Percentiles rank a stretch among this genome's conserved stretches.
Evolutionary conservation across 148 eudicot species (phyloP).

Genomic region (Silene latifolia): DNA sequence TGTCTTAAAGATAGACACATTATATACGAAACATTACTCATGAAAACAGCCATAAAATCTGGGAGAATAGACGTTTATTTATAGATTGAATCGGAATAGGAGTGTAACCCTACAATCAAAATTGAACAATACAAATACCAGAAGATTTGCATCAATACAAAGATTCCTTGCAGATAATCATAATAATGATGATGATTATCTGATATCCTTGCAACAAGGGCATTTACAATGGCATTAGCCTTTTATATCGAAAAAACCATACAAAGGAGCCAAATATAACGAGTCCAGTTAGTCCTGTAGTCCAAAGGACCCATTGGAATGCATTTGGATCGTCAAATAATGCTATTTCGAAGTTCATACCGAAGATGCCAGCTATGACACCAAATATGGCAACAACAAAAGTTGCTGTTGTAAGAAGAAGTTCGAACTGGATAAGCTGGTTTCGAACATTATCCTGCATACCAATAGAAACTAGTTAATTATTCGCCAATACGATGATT

Average conservation of each 20-base stretch:
- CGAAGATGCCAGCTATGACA: constrained; percentile 90
- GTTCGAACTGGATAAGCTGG: constrained; percentile 95
- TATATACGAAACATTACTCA: not conserved
- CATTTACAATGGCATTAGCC: constrained; percentile 81
- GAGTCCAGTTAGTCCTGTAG: constrained; percentile 61
- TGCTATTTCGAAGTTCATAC: constrained; percentile 82
- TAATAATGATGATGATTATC: not conserved
- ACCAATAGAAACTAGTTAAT: too few species aligned
- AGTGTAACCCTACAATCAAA: not conserved
- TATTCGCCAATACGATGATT: not conserved
- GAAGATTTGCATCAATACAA: constrained; percentile 1
- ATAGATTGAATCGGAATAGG: not conserved
- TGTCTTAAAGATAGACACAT: not conserved
- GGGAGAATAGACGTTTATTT: not conserved
- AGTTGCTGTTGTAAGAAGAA: constrained; percentile 86
- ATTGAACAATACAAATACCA: not conserved
- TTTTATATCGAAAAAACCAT: constrained; percentile 78
- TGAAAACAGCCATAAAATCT: not conserved
- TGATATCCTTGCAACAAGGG: not conserved
- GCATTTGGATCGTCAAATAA: constrained; percentile 61
- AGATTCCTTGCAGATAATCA: not conserved
- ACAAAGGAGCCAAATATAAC: constrained; percentile 69
- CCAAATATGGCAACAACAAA: constrained; percentile 95
- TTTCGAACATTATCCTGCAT: constrained; percentile 91
- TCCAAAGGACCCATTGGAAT: constrained; percentile 74